Base-by-base conservation (phyloP, 2,329 filamentous ascomycete species). In the Coniochaeta prunicola region DNA sequence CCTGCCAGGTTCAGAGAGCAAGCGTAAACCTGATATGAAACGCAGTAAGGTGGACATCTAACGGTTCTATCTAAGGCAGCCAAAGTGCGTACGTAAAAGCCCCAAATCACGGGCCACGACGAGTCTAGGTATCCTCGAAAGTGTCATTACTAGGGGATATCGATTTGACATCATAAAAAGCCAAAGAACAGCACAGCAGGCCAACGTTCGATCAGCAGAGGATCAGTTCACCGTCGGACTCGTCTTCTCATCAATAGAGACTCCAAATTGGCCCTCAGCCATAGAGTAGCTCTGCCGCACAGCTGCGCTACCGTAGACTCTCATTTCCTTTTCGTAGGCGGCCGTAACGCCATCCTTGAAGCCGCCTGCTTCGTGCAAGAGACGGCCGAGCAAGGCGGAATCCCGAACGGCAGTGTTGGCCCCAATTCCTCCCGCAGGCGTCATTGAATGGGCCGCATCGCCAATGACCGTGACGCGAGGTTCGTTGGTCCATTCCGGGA, bases 311-410 rank as follows among this genome's bases (percentile, higher is more conserved):
- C 65, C 83, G 68, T 85, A 86, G 0, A 82, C 76, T 62, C 80
- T 80, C 84, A 88, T 88, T 64, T 81, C 77, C 68, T 76, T 78
- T 64, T 88, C 84, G 66, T 86, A 88, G 12, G 74, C 78, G 59
- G 80, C 82, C 8, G 74, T 78, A 3, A 82, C 72, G 4, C 82
- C 76, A n/a, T 80, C 76, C 57, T 74, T 74, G 53, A 79, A 81
- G 0, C 83, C 83, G 1, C 80, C 80, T 2, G 78, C 76, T 64
- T 85, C 80, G 1, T 66, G 64, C 33, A 86, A 53, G 59, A 86
- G 61, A 61, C 72, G 73, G 0, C 81, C 82, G 2, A 85, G 72
- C 59, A 85, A 59, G 0, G 80, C 82, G 10, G 82, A 79, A 64
- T 85, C 82, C 45, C 73, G 68, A 0, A 84, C 71, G 5, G 82